Base-by-base conservation (phyloP, 2,329 filamentous ascomycete genomes). In the Fusarium pseudonygamai region DNA sequence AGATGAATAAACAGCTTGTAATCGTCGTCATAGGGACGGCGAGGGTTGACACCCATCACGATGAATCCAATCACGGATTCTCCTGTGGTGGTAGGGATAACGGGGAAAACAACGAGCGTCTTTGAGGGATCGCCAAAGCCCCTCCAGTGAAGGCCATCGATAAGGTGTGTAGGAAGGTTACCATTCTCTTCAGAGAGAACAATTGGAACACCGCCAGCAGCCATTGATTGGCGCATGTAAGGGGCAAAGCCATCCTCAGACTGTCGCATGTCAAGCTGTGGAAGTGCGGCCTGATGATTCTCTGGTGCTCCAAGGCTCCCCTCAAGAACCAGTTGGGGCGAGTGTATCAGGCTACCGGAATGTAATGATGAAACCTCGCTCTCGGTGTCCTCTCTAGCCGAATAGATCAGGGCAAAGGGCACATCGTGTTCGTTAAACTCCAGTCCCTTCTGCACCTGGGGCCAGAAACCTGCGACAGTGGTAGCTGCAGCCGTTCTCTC, bases 1-100 rank as follows among this genome's bases (percentile, higher is more conserved):
- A 96, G 85, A 75, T 93, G 91, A 42, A 96, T 86, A 76, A 96
- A 96, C 1, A 96, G 85, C 70, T 90, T 89, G 77, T 96, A 96
- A 73, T 96, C 93, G 42, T 93, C 91, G 75, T 96, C 93, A 75
- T 93, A 96, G 0, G 92, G 93, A 56, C 93, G 87, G 46, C 93
- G 86, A 4, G 94, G 93, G 78, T 97, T 97, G 15, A 93, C 85
- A 8, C 93, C 94, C 79, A 96, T 86, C 6, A 96, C 88, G 14
- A 96, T 86, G 77, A 96, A 96, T 2, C 93, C 94, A 2, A 95
- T 87, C 2, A 93, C 91, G 5, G 87, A 88, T 61, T 95, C 93
- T 7, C 90, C 91, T 5, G 90, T 86, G 0, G 85, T 93, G 1
- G 92, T 95, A 0, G 93, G 92, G 75, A 94, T 91, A 22, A 97